These are phyloP conservation scores for Aspergillus puulaauensis DNA, from an alignment of 2,329 filamentous ascomycete species.

Conservation along the genomic window DNA sequence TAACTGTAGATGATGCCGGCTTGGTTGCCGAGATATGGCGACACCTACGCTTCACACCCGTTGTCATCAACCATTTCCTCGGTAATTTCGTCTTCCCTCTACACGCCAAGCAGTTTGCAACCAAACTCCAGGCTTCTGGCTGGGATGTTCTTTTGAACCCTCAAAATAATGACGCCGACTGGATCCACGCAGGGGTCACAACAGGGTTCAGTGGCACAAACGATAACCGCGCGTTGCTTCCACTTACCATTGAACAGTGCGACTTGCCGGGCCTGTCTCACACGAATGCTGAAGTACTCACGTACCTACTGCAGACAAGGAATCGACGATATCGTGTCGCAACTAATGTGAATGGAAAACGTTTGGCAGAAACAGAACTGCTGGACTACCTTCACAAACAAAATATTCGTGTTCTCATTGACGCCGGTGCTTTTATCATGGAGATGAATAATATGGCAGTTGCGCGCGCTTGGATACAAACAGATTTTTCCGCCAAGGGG, in stretches of 20 bases:
- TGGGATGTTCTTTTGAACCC: constrained; percentile 63
- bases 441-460: constrained; percentile 58
- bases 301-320: constrained; percentile 54
- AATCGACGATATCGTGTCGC: constrained; percentile 51
- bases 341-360: constrained; percentile 27
- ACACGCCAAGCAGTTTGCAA: constrained; percentile 63
- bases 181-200: constrained; percentile 41
- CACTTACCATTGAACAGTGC: constrained; percentile 60
- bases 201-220: constrained; percentile 74
- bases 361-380: constrained; percentile 48
- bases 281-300: constrained; percentile 64
- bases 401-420: constrained; percentile 58
- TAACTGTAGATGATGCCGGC: constrained; percentile 59
- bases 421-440: constrained; percentile 64
- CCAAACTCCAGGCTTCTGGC: constrained; percentile 64
- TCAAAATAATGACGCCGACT: not conserved
- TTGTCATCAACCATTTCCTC: constrained; percentile 60
- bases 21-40: constrained; percentile 55
- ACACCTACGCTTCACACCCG: constrained; percentile 49
- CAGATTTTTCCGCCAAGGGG: constrained; percentile 46
- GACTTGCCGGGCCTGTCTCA: constrained; percentile 58
- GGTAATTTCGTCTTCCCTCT: constrained; percentile 65
- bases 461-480: constrained; percentile 51
- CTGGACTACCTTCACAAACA: constrained; percentile 38
- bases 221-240: constrained; percentile 61